Evolutionary conservation across 805 yeast genomes (phyloP), one percentile per base, ranked within the genome.

Genomic region (Saccharomycopsis babjevae): DNA sequence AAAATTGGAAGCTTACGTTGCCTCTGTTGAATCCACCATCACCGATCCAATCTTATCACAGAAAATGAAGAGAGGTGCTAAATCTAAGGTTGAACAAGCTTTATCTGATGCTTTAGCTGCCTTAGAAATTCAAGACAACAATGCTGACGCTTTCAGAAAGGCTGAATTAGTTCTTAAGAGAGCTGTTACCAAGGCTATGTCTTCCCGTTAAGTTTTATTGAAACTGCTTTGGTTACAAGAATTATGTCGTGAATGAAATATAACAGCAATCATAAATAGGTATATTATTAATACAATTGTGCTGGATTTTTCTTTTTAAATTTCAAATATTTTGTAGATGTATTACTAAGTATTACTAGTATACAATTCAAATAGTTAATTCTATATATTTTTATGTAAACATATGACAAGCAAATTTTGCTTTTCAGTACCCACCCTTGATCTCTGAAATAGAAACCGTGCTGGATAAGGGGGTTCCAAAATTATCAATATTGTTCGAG

Each of bases 91-190:
- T 75, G 98, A 93, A 85, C 79, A 91, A 76, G 97, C 97, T 80
- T 85, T 93, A 74, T 89, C 98, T 71, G 98, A 93, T 73, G 98
- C 98, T 78, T 80, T 93, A 82, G 96, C 96, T 74, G 92, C 97
- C 77, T 88, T 93, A 76, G 97, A 92, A 83, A 82, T 94, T 68
- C 97, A 93, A 83, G 98, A 94, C 71, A 84, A 97, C 66, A 74
- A 96, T 72, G 93, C 97, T 77, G 99, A 94, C 76, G 97, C 92
- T 80, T 85, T 82, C 83, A 89, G 98, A 88, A 94, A 90, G 88
- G 98, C 99, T 75, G 98, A 94, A 85, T 90, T 94, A 78, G 86
- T 91, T 79, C 89, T 94, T 79, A 94, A 94, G 91, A 89, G 99
- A 81, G 97, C 93, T 75, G 97, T 93, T 78, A 93, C 97, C 84